Percentiles rank a stretch among this genome's conserved stretches.
phyloP scores from a whole-genome alignment of 345 rosid species.

The Tarenaya hassleriana region DNA sequence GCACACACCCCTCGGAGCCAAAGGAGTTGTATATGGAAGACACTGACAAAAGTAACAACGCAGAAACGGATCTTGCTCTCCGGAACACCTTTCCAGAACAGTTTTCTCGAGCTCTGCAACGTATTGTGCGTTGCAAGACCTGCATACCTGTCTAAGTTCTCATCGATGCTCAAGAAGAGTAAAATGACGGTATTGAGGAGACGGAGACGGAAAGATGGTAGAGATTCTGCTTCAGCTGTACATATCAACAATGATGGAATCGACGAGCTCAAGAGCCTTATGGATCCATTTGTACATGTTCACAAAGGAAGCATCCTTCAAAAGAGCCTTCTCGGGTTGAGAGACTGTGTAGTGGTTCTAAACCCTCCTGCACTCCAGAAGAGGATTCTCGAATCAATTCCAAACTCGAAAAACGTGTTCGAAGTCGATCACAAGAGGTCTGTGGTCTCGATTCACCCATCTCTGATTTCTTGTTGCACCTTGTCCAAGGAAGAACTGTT shows the following conservation, averaged over 20 bases:
- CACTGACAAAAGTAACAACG: conserved; percentile 44
- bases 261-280: conserved; percentile 27
- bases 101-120: conserved; percentile 54
- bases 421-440: conserved; percentile 36
- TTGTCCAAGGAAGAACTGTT: conserved; percentile 15
- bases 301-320: conserved; percentile 68
- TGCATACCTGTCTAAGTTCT: conserved; percentile 23
- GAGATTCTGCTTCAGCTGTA: background rate
- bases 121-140: conserved; percentile 33
- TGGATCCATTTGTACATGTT: conserved; percentile 64
- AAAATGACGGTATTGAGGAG: conserved; percentile 26
- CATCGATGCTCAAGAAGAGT: conserved; percentile 26
- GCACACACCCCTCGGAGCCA: conserved; percentile 74
- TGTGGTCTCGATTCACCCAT: conserved; percentile 57
- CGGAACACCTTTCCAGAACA: conserved; percentile 88
- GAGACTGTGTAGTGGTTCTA: conserved; percentile 30
- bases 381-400: conserved; percentile 26
- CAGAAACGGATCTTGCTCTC: conserved; percentile 63
- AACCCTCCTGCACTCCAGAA: conserved; percentile 32
- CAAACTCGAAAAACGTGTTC: conserved; percentile 23
- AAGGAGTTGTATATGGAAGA: conserved; percentile 51
- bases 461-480: conserved; percentile 36
- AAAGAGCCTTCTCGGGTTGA: conserved; percentile 61
- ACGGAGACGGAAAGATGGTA: conserved; percentile 6
- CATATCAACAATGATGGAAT: conserved; percentile 23